A percentile compares a stretch with the other conserved stretches of the same genome.
Evolutionary conservation across 805 yeast genomes (phyloP).

Genomic region (Sugiyamaella americana): DNA sequence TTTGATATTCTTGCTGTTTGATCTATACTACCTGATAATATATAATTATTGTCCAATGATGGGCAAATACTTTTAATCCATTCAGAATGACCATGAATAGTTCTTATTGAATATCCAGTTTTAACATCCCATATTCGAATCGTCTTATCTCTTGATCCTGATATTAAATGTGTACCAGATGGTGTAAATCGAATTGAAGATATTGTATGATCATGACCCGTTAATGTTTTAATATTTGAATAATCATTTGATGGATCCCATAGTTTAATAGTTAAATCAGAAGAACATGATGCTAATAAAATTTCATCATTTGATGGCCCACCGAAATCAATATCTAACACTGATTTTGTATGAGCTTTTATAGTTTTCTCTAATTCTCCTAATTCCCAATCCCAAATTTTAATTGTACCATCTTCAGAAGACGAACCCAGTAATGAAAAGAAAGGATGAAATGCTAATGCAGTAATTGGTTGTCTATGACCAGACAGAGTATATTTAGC

Average conservation of each 20-base stretch:
- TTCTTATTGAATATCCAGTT: conserved; percentile 59
- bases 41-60: conserved; percentile 44
- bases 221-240: conserved; percentile 52
- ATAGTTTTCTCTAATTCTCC: conserved; percentile 56
- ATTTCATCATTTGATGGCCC: conserved; percentile 27
- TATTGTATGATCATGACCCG: conserved; percentile 86
- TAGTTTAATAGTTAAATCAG: conserved; percentile 53
- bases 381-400: conserved; percentile 66
- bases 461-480: conserved; percentile 55
- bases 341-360: conserved; percentile 69
- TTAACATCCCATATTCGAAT: conserved; percentile 69
- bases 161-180: conserved; percentile 44
- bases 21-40: conserved; percentile 74
- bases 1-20: conserved; percentile 65
- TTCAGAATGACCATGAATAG: conserved; percentile 75
- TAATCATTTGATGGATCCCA: conserved; percentile 56
- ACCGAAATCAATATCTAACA: conserved; percentile 56
- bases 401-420: conserved; percentile 64
- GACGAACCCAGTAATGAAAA: conserved; percentile 61
- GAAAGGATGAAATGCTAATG: conserved; percentile 68
- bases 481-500: conserved; percentile 41
- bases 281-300: conserved; percentile 43
- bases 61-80: conserved; percentile 62
- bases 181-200: conserved; percentile 54
- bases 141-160: conserved; percentile 88